phyloP scores from a whole-genome alignment of 352 stramenopile genomes.

The Peronospora tabacina region DNA sequence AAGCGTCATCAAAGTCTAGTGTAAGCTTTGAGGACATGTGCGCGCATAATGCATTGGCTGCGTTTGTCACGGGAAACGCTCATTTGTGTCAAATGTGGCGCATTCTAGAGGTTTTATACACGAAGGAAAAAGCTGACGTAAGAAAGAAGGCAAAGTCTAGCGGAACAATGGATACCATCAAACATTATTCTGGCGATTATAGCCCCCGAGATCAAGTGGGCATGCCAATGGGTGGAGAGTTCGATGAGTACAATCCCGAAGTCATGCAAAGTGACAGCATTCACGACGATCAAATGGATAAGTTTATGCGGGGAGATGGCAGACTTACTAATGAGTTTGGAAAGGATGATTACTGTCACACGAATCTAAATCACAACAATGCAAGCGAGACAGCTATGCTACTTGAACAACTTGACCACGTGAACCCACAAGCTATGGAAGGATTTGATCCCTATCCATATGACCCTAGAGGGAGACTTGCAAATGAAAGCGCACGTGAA shows the following conservation, averaged over 20 bases:
- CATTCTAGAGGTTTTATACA: conserved; percentile 72
- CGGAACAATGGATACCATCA: conserved; percentile 3
- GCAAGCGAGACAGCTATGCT: conserved; percentile 69
- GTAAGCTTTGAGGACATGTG: conserved; percentile 68
- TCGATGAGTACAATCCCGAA: conserved; percentile 12
- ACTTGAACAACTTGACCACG: conserved; percentile 75
- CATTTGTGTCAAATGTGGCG: conserved; percentile 84
- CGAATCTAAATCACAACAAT: conserved; percentile 24
- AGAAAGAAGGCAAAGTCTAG: neutral
- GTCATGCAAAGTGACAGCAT: conserved; percentile 9
- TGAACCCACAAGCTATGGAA: conserved; percentile 84
- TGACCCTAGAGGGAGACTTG: conserved; percentile 28
- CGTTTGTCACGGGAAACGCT: conserved; percentile 61
- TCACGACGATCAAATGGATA: conserved; percentile 11
- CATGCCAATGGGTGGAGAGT: conserved; percentile 20
- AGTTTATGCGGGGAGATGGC: conserved; percentile 14
- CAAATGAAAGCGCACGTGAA: conserved; percentile 27
- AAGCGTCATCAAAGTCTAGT: conserved; percentile 2
- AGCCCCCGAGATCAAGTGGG: conserved; percentile 13
- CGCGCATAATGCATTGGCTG: conserved; percentile 72
- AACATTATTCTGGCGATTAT: conserved; percentile 12
- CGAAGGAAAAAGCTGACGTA: conserved; percentile 28
- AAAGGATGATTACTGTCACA: conserved; percentile 17
- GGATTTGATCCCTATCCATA: conserved; percentile 82
- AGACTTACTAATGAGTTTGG: conserved; percentile 15